Base-by-base conservation (phyloP, 306 rosid species). In the Castanea crenata region DNA sequence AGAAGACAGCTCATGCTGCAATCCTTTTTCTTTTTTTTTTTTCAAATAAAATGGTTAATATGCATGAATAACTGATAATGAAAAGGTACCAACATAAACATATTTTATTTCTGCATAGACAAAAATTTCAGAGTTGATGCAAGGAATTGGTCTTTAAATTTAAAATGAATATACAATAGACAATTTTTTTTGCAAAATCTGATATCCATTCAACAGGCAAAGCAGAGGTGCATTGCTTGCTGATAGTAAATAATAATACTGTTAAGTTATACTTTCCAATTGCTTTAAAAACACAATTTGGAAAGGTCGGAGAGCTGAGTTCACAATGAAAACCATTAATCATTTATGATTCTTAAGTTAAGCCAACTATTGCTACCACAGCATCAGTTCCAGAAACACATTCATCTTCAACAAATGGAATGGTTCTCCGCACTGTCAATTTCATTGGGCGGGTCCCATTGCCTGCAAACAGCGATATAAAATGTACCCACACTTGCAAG, bases 351-450 rank as follows among this genome's bases (percentile, higher is more conserved):
- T 49, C 54, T 49, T 38, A 58, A 71, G 90, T 59, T 58, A 71
- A 79, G 55, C 94, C 92, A 31, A 82, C 86, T 55, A 90, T 81
- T 11, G 88, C 84, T 58, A 77, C 79, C 51, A 70, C 91, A n/a
- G 80, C 78, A 64, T 87, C 85, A 55, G 85, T 82, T 74, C 85
- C 90, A 27, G 88, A 87, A 79, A 91, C 81, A 80, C 85, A 82
- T 82, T 90, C 97, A 76, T 94, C 99, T 84, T 87, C 92, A 46
- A 92, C 84, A 68, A 82, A 84, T 54, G 99, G 99, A 74, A 91
- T 90, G 41, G 97, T 92, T 85, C 88, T 90, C 83, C 92, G 78
- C 62, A 90, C 71, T 1, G 74, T 86, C 85, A 94, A 73, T 81
- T 76, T 84, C 77, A 89, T 71, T 18, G 94, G 90, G 73, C 58